Conservation (phyloP, 371 early-diverging fungal genomes). For the Rhizopus stolonifer region DNA sequence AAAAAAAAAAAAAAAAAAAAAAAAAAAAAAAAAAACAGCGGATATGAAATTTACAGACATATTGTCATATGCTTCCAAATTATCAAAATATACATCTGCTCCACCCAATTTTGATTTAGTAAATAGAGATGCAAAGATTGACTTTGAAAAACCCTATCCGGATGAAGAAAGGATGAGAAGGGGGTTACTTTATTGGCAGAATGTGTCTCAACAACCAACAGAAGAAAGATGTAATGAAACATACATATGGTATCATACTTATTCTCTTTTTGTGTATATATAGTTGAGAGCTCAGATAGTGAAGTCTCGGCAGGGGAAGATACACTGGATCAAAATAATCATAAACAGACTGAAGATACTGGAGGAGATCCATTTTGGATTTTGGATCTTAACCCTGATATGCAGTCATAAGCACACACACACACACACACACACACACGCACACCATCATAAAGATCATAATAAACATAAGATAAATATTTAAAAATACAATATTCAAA, state of each 20-base stretch:
- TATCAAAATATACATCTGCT: slow-evolving; percentile 51
- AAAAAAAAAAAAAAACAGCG: slow-evolving; percentile 27
- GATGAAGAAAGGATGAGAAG: slow-evolving; percentile 54
- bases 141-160: slow-evolving; percentile 55
- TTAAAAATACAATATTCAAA: no score
- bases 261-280: slow-evolving; percentile 4
- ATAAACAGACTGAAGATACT: slow-evolving; percentile 28
- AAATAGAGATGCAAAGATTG: slow-evolving; percentile 39
- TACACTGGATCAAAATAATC: slow-evolving; percentile 8
- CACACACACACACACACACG: no score
- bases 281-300: slow-evolving; percentile 46
- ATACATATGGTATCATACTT: not conserved
- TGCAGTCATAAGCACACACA: slow-evolving; percentile 26
- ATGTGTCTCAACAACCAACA: slow-evolving; percentile 24
- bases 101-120: slow-evolving; percentile 47
- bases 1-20: no score
- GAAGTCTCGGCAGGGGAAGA: slow-evolving; percentile 37
- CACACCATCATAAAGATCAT: no score
- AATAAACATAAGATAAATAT: no score
- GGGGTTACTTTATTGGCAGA: slow-evolving; percentile 48
- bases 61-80: slow-evolving; percentile 49
- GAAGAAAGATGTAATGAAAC: slow-evolving; percentile 37
- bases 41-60: slow-evolving; percentile 49
- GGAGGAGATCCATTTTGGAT: slow-evolving; percentile 49
- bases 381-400: slow-evolving; percentile 53